Percentiles rank a stretch among this genome's conserved stretches.
phyloP scores from a whole-genome alignment of 805 yeast genomes.

The Suhomyces canberraensis region DNA sequence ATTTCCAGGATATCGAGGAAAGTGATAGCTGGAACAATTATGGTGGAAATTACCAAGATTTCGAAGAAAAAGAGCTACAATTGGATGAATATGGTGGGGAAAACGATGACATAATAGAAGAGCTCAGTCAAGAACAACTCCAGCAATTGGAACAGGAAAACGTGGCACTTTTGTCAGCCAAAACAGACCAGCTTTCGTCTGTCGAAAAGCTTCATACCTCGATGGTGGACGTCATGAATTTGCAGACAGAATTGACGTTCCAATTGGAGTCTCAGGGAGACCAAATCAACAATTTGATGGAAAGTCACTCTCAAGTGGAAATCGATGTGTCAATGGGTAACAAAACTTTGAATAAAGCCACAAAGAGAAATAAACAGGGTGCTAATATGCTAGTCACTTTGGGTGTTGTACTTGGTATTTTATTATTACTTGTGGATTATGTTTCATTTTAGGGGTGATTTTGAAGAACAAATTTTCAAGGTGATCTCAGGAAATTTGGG shows the following conservation, averaged over 20 bases:
- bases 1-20: conserved; percentile 42
- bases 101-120: conserved; percentile 5
- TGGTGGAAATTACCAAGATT: neutral
- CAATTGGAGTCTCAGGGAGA: conserved; percentile 74
- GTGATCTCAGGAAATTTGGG: too few relatives aligned
- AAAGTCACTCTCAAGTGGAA: conserved; percentile 65
- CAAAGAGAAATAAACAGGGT: conserved; percentile 55
- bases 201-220: conserved; percentile 60
- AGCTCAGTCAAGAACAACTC: conserved; percentile 51
- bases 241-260: conserved; percentile 70
- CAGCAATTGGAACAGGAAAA: conserved; percentile 60
- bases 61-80: conserved; percentile 11
- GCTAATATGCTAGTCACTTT: conserved; percentile 55
- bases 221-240: conserved; percentile 66
- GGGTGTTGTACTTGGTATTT: conserved; percentile 53
- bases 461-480: too few relatives aligned
- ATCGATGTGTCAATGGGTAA: conserved; percentile 70
- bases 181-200: conserved; percentile 57
- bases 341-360: conserved; percentile 64
- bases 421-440: conserved; percentile 55
- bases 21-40: conserved; percentile 13
- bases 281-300: conserved; percentile 58
- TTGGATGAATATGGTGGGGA: neutral
- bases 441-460: conserved; percentile 19
- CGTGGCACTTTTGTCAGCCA: conserved; percentile 49